A percentile compares a stretch with the other conserved stretches of the same genome.
Evolutionary conservation across 805 yeast species (phyloP).

Genomic region (Candida maris): DNA sequence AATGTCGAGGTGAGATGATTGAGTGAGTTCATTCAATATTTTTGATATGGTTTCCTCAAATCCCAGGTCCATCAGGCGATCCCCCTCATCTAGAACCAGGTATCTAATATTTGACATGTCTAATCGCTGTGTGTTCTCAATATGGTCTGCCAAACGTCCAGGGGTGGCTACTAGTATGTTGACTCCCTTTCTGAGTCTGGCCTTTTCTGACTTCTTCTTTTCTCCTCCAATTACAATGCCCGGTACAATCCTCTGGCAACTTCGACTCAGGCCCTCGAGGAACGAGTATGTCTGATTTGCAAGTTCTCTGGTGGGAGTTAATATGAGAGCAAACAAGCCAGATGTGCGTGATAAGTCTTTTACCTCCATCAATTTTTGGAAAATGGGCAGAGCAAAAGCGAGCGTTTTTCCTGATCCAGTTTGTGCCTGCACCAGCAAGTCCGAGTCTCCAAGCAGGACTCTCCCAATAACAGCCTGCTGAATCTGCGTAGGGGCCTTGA

Average conservation of each 20-base stretch:
- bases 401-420: slow-evolving; percentile 98
- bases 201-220: slow-evolving; percentile 94
- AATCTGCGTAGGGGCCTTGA: slow-evolving; percentile 75
- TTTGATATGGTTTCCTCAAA: slow-evolving; percentile 88
- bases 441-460: slow-evolving; percentile 45
- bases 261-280: slow-evolving; percentile 63
- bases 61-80: slow-evolving; percentile 90
- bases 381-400: slow-evolving; percentile 79
- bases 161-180: slow-evolving; percentile 97
- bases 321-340: slow-evolving; percentile 84
- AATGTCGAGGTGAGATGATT: slow-evolving; percentile 35
- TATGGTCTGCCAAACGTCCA: slow-evolving; percentile 91
- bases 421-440: slow-evolving; percentile 90
- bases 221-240: slow-evolving; percentile 98
- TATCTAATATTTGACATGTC: slow-evolving; percentile 74
- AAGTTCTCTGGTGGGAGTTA: slow-evolving; percentile 93
- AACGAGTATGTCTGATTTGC: slow-evolving; percentile 88
- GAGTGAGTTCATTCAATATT: slow-evolving; percentile 60
- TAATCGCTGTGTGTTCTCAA: slow-evolving; percentile 79
- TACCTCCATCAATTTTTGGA: slow-evolving; percentile 65
- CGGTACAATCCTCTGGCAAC: slow-evolving; percentile 88
- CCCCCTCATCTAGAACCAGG: slow-evolving; percentile 96
- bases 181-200: slow-evolving; percentile 91
- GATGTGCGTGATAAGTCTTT: slow-evolving; percentile 52
- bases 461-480: slow-evolving; percentile 79